Evolutionary conservation across 345 rosid species (phyloP), one percentile per base, ranked within the genome.

Genomic region (Pistacia atlantica): DNA sequence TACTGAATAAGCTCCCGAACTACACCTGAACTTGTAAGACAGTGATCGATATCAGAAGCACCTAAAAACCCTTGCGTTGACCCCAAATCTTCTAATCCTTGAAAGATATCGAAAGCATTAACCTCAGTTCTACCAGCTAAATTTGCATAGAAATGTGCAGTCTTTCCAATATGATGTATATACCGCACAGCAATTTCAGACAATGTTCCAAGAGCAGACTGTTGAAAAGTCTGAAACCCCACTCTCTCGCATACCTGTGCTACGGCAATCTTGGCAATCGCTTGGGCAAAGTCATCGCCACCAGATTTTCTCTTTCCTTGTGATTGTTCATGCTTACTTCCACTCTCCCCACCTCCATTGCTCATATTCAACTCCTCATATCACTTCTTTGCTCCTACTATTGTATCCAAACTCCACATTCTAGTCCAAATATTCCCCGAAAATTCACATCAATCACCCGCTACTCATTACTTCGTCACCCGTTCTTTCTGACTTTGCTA

Each of bases 291-390:
- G 51, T 88, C 89, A 76, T 86, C 87, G 6, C 80, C 80, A 10
- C 79, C 74, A 4, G 75, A 83, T 67, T 92, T 88, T 76, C 89
- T 82, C 76, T 77, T 86, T 3, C 67, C 48, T 0, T 73, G 82
- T 7, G 70, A 37, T 13, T 78, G 79, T 76, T 76, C 90, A 25
- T 69, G 77, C 75, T 86, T 78, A 80, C 80, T 85, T 83, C 80
- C 85, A 84, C 84, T 76, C 84, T 89, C 89, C 86, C 87, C 83
- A 79, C 80, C 92, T 83, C 98, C 94, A 92, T 91, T 86, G 87
- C 74, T 96, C 97, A 96, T 96, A 79, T 90, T 93, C 93, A 84
- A 92, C 73, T 78, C 88, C 85, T 79, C 83, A 89, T 87, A 86
- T 85, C 92, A 89, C 86, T 84, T 82, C 79, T 78, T 84, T 78